Evolutionary conservation across 441 rosid species (phyloP), one percentile per base, ranked within the genome.

Genomic region (Kokia cookei): DNA sequence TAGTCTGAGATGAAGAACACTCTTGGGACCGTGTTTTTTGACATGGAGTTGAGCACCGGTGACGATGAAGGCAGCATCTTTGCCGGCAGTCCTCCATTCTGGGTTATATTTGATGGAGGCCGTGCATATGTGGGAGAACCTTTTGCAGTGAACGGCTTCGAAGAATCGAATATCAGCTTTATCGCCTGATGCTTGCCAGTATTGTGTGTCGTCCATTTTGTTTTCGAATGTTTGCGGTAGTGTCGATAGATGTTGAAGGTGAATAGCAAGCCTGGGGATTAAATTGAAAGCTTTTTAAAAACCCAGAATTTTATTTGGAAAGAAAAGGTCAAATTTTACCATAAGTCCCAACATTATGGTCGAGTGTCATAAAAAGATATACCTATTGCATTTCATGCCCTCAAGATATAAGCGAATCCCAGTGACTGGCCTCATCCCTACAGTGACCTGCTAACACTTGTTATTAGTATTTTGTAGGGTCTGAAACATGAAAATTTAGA

Each of bases 351-450:
- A 37, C 7, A 37, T 37, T 37, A 5, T 37, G 40, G 40, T 6
- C 40, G 2, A 11, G 14, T 65, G 43, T 65, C 4, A 35, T 45
- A 17, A 65, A 22, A 11, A 24, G 19, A 45, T 24, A 24, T 87
- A 92, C 96, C 96, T 88, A 78, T 93, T 89, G 87, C 90, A 85
- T 84, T 91, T 93, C 90, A 82, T 93, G 81, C 99, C 98, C 76
- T 95, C 99, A 0, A 95, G 93, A 65, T 82, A 95, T 54, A 95
- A 73, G 50, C 99, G 88, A 81, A 95, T 78, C 69, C 99, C 99
- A 0, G 96, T 93, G 45, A 93, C 88, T 1, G 98, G 93, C 7
- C 66, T 84, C 61, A 75, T 85, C 71, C 86, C 91, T 26, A 77
- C 80, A 9, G 73, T 78, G 68, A 94, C 97, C 99, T 94, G 82